Evolutionary conservation across 176 grass and related monocot species (phyloP).

Genomic region (Avena insularis): DNA sequence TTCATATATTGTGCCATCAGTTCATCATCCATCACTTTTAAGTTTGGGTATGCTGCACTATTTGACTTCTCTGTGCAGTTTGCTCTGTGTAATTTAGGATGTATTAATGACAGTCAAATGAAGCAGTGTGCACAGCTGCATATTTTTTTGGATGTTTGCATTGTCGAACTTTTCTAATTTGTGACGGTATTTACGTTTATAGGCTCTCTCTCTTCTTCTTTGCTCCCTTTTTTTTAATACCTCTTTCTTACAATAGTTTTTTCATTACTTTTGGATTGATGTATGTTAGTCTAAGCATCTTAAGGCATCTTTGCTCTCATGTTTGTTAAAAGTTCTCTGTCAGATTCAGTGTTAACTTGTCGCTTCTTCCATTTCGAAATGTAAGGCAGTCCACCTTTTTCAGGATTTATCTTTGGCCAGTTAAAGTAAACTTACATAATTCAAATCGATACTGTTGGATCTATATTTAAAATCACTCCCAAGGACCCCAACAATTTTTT

Average conservation of each 20-base stretch:
- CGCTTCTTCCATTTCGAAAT: background rate
- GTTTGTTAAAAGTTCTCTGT: slow-evolving; percentile 1
- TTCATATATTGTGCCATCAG: background rate
- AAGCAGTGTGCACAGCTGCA: background rate
- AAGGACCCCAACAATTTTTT: background rate
- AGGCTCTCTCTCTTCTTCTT: background rate
- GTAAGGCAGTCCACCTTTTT: background rate
- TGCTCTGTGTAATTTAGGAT: background rate
- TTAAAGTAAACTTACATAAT: background rate
- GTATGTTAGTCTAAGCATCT: background rate
- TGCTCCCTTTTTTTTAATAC: background rate
- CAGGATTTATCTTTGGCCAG: slow-evolving; percentile 1
- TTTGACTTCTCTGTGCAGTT: slow-evolving; percentile 2
- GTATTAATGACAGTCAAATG: background rate
- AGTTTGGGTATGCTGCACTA: background rate
- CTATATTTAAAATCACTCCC: background rate
- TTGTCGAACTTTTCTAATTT: background rate
- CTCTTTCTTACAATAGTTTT: background rate
- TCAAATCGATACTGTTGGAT: background rate
- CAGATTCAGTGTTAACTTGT: slow-evolving; percentile 24
- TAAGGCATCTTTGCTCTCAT: background rate
- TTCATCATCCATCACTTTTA: slow-evolving; percentile 6
- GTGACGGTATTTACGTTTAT: background rate
- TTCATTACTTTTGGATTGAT: background rate
- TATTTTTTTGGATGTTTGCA: background rate